A percentile compares a stretch with the other conserved stretches of the same genome.
These are phyloP conservation scores for Podospora australis DNA, from an alignment of 495 filamentous ascomycete genomes.

Conservation along the genomic window DNA sequence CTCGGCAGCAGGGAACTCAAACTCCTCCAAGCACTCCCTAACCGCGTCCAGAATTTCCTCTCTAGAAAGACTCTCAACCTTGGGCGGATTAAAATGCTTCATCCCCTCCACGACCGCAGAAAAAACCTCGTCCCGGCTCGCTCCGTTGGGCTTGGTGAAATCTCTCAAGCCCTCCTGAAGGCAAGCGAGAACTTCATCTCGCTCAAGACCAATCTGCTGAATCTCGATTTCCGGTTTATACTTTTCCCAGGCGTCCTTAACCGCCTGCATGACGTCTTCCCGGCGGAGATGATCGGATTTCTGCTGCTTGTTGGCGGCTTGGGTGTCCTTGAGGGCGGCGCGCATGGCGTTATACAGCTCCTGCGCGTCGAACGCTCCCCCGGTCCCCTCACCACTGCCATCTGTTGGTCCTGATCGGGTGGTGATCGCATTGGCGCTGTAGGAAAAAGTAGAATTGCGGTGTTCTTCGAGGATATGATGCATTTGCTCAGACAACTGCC, in stretches of 20 bases:
- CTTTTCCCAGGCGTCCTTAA: slow-evolving; percentile 81
- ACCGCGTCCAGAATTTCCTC: slow-evolving; percentile 73
- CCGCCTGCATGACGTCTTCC: slow-evolving; percentile 77
- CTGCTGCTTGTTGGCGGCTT: slow-evolving; percentile 44
- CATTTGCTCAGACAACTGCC: slow-evolving; percentile 75
- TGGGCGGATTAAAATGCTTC: slow-evolving; percentile 67
- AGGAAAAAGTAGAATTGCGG: slow-evolving; percentile 30
- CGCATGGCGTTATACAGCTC: slow-evolving; percentile 77
- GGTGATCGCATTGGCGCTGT: not conserved
- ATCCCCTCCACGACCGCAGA: slow-evolving; percentile 75
- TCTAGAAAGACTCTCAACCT: slow-evolving; percentile 62
- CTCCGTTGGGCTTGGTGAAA: slow-evolving; percentile 46
- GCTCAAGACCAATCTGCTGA: slow-evolving; percentile 80
- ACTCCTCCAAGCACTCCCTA: slow-evolving; percentile 68
- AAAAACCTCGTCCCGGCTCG: slow-evolving; percentile 72
- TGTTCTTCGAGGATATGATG: slow-evolving; percentile 67
- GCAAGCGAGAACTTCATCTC: slow-evolving; percentile 80
- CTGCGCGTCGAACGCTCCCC: slow-evolving; percentile 53
- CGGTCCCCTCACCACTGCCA: not conserved
- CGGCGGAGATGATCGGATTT: slow-evolving; percentile 43
- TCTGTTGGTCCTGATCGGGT: not conserved
- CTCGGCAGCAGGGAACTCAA: slow-evolving; percentile 54
- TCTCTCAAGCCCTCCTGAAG: slow-evolving; percentile 75
- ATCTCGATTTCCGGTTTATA: slow-evolving; percentile 89
- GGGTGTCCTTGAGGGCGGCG: slow-evolving; percentile 64